phyloP scores from a whole-genome alignment of 805 yeast genomes.

The Hanseniaspora taiwanica region DNA sequence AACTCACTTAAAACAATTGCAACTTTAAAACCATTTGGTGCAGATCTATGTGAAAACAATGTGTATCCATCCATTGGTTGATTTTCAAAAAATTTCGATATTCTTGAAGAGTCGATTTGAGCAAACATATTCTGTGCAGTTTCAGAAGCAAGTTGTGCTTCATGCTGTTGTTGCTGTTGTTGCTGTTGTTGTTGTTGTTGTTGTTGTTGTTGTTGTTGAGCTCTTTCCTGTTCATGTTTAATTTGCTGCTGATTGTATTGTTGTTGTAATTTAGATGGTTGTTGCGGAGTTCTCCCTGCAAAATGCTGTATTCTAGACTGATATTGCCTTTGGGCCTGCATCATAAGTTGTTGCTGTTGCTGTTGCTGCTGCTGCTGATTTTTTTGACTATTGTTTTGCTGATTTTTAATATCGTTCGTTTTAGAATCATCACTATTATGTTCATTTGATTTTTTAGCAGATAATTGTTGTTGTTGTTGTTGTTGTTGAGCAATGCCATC shows the following conservation, averaged over 20 bases:
- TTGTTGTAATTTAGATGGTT: conserved; percentile 7
- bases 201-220: conserved; percentile 4
- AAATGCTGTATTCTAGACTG: conserved; percentile 10
- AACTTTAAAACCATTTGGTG: conserved; percentile 93
- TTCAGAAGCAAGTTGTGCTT: conserved; percentile 9
- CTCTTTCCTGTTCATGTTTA: conserved; percentile 2
- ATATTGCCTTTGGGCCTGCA: conserved; percentile 10
- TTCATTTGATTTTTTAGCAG: neutral
- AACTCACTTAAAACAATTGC: conserved; percentile 82
- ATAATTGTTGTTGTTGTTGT: conserved; percentile 3
- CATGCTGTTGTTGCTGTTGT: conserved; percentile 10
- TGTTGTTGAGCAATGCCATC: conserved; percentile 9
- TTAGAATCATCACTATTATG: neutral
- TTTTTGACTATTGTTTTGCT: no score
- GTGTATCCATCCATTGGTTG: conserved; percentile 77
- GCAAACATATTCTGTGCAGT: conserved; percentile 32
- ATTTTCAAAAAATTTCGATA: conserved; percentile 58
- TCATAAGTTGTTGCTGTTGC: neutral
- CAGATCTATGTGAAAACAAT: conserved; percentile 70
- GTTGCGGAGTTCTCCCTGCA: conserved; percentile 8
- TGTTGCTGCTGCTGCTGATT: conserved; percentile 6
- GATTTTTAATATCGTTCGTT: no score
- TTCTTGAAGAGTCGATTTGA: conserved; percentile 39
- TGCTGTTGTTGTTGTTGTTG: conserved; percentile 6
- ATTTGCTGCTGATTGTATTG: conserved; percentile 17